phyloP scores from a whole-genome alignment of 148 eudicot genomes.

The Beta vulgaris region DNA sequence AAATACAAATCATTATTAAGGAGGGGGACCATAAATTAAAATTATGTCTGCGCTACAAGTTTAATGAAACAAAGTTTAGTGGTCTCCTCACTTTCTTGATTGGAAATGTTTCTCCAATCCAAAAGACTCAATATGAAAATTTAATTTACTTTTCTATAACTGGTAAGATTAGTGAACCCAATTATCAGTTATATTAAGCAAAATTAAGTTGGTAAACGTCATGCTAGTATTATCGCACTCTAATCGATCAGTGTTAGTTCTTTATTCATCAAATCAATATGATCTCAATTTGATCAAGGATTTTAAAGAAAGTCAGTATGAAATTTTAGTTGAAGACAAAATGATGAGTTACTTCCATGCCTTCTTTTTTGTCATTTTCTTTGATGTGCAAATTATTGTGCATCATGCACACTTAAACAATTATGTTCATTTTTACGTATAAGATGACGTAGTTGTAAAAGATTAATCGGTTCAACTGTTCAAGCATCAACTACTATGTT shows the following conservation, averaged over 20 bases:
- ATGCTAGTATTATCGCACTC: constrained; percentile 11
- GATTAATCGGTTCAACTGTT: too few species aligned
- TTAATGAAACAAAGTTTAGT: constrained; percentile 31
- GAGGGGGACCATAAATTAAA: constrained; percentile 9
- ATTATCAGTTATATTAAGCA: neutral
- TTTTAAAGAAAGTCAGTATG: neutral
- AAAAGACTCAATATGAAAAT: neutral
- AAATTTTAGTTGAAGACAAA: neutral
- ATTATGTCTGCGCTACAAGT: constrained; percentile 13
- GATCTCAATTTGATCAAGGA: neutral
- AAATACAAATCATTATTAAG: neutral
- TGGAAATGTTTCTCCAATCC: constrained; percentile 6
- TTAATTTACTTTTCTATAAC: neutral
- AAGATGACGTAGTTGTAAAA: too few species aligned
- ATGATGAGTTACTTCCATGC: neutral
- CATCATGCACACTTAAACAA: too few species aligned
- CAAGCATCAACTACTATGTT: too few species aligned
- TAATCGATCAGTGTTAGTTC: neutral
- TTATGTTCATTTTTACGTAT: too few species aligned
- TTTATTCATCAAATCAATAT: neutral
- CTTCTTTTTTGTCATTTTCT: too few species aligned
- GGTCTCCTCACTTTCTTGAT: constrained; percentile 23
- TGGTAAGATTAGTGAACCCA: constrained; percentile 2
- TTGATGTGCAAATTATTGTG: too few species aligned
- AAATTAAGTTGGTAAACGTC: constrained; percentile 29